Evolutionary conservation across 1,139 yeast genomes (phyloP), one percentile per base, ranked within the genome.

Genomic region (Geotrichum klebahnii): DNA sequence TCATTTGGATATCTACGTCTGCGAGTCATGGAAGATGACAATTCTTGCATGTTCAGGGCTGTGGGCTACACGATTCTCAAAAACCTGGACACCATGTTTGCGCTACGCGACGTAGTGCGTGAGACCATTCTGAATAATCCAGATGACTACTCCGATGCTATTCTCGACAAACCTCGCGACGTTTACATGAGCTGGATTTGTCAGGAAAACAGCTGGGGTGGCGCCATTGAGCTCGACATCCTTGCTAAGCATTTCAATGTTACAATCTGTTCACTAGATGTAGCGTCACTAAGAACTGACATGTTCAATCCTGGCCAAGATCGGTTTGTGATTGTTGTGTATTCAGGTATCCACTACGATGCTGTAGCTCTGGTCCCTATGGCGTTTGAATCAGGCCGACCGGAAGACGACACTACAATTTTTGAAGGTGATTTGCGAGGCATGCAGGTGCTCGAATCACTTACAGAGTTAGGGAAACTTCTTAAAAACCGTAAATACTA

Each of bases 281-380:
- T 85, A 22, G 85, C 81, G 59, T 82, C 81, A 59, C 79, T 80
- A 2, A 72, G 79, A 39, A 66, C 77, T 43, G 84, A 84, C 57
- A 71, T 71, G 44, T 84, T 84, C 71, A 80, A 70, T 56, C 75
- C 67, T 44, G 74, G 70, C 6, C 64, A 66, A 43, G 52, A 65
- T 6, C 68, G 68, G 10, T 82, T 77, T 59, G 75, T 82, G 16
- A 67, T 78, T 14, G 69, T 85, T 39, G 70, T 82, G 9, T 85
- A 84, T 60, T 77, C 80, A 40, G 95, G 95, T 0, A 77, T 85
- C 45, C 95, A 86, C 66, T 86, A 84, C 62, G 95, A 85, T 63
- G 72, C 84, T 0, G 67, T 83, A 9, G 80, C 76, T 9, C 61
- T 74, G 40, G 71, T 76, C 20, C 61, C 66, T 5, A 43, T 60